Evolutionary conservation across 768 basidiomycete genomes (phyloP), one percentile per base, ranked within the genome.

Genomic region (Phanerochaete carnosa): DNA sequence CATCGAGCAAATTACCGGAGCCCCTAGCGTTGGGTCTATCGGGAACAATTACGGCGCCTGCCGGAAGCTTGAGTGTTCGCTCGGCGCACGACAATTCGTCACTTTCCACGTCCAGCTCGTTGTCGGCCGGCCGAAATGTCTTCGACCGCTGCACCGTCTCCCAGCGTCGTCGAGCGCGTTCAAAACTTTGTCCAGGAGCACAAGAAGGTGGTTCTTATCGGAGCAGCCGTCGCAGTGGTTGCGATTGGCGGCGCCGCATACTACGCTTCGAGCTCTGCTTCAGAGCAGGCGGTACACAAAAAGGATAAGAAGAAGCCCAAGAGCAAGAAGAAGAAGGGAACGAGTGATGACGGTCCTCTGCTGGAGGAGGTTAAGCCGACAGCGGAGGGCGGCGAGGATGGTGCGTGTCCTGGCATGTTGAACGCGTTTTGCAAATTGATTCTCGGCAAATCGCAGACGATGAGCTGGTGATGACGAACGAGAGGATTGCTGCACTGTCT

Each of bases 171-270:
- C 58, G 87, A 89, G 66, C 87, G 89, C 68, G 76, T 88, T 13
- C 84, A 87, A 46, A 73, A 77, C 67, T 88, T 90, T 68, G 80
- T 93, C 64, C 78, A 83, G 0, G 91, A 94, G 66, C 85, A 96
- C 77, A 92, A 85, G 77, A 85, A 86, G 60, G 84, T 82, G n/a
- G 72, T 94, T 23, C 70, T 91, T 45, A 76, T 94, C 64, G 85
- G 90, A 3, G 80, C 90, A 2, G 89, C 88, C 0, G 88, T 87
- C 0, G 89, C 87, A 19, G 80, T 83, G 37, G 74, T 88, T 64
- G 90, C 88, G 45, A 85, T 84, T 29, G 87, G 88, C 49, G 89
- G 88, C 29, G 86, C 83, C 37, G 90, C 87, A 30, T 94, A 92
- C 73, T 89, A 89, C 75, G 84, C 83, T 39, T 83, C 86, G 16